phyloP scores from a whole-genome alignment of 257 asterid species.

The Plantago elongata region DNA sequence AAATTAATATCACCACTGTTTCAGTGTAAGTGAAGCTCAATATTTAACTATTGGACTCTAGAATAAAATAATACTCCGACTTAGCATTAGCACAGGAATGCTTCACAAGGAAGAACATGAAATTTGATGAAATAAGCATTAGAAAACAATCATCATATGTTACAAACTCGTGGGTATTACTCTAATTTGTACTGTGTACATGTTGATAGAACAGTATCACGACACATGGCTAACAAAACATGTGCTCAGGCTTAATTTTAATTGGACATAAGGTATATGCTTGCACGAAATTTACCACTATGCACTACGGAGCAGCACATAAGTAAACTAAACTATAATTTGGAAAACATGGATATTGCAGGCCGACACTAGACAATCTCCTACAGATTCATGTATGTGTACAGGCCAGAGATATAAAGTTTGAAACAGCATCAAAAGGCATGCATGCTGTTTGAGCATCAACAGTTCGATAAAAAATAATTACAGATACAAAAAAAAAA shows the following conservation, averaged over 20 bases:
- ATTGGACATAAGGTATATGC: not conserved
- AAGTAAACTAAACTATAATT: conserved; percentile 3
- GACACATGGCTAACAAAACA: too few relatives aligned
- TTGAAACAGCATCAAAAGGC: too few relatives aligned
- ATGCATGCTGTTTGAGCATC: not conserved
- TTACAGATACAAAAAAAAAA: not conserved
- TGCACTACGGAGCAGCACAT: not conserved
- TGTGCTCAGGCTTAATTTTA: conserved; percentile 5
- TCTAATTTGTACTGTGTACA: not conserved
- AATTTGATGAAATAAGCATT: not conserved
- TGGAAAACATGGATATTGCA: not conserved
- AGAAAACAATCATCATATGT: not conserved
- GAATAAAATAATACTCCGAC: not conserved
- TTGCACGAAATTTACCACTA: not conserved
- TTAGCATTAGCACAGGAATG: not conserved
- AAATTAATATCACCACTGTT: not conserved
- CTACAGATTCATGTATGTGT: not conserved
- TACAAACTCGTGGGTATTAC: not conserved
- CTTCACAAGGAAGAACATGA: conserved; percentile 3
- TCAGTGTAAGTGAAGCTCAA: not conserved
- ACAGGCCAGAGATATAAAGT: not conserved
- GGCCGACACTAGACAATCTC: not conserved
- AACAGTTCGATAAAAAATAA: not conserved
- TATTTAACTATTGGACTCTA: not conserved
- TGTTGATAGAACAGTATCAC: too few relatives aligned